A percentile compares a stretch with the other conserved stretches of the same genome.
These are phyloP conservation scores for Hortaea werneckii DNA, from an alignment of 2,329 filamentous ascomycete genomes.

Conservation along the genomic window DNA sequence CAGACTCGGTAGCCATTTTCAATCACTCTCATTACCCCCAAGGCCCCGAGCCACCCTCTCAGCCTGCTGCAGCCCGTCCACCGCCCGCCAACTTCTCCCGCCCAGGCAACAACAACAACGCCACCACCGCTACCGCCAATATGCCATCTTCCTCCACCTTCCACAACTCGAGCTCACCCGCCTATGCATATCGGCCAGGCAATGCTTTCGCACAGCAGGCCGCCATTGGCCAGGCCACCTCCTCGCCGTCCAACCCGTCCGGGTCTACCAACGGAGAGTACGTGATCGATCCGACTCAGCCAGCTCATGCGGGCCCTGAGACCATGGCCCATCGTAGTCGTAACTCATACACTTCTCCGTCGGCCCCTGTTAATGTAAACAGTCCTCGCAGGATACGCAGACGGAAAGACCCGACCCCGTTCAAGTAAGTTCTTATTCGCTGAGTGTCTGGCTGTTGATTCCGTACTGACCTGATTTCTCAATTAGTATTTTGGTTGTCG, in stretches of 20 bases:
- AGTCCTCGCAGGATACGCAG: conserved; percentile 83
- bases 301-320: conserved; percentile 47
- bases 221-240: conserved; percentile 7
- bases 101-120: conserved; percentile 10
- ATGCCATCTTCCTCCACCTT: conserved; percentile 6
- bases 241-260: conserved; percentile 10
- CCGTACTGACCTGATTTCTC: background rate
- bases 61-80: background rate
- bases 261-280: conserved; percentile 40
- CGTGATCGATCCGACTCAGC: conserved; percentile 57
- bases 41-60: conserved; percentile 19
- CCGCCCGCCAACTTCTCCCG: conserved; percentile 25
- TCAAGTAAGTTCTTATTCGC: conserved; percentile 64
- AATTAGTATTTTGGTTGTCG: conserved; percentile 75
- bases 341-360: conserved; percentile 93
- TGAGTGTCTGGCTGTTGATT: background rate
- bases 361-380: conserved; percentile 81
- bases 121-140: background rate
- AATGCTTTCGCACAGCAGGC: conserved; percentile 9
- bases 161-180: conserved; percentile 17
- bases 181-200: conserved; percentile 16
- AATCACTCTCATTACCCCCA: conserved; percentile 29
- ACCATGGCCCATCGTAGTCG: conserved; percentile 96
- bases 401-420: conserved; percentile 93
- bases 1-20: conserved; percentile 53